A percentile compares a stretch with the other conserved stretches of the same genome.
These are phyloP conservation scores for Chaetothyriales sp. DNA, from an alignment of 2,329 filamentous ascomycete species.

Conservation along the genomic window DNA sequence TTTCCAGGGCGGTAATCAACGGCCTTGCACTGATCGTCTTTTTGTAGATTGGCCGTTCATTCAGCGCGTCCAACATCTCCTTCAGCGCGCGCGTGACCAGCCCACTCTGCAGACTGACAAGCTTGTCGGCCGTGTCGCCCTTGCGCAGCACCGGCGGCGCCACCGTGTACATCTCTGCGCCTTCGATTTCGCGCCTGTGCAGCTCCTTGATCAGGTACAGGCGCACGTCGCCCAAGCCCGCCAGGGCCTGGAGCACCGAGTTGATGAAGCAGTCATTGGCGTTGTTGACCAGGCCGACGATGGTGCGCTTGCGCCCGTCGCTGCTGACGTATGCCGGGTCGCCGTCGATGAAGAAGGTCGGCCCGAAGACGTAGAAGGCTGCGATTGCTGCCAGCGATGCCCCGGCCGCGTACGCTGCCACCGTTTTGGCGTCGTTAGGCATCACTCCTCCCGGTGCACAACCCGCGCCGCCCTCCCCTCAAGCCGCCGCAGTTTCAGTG, in stretches of 20 bases:
- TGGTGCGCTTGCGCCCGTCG: conserved; percentile 59
- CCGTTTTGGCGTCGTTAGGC: conserved; percentile 70
- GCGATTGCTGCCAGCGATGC: conserved; percentile 90
- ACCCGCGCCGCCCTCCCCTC: too few species aligned
- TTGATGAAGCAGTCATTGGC: conserved; percentile 98
- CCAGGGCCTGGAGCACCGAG: conserved; percentile 82
- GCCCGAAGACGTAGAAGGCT: conserved; percentile 91
- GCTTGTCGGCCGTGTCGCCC: conserved; percentile 33
- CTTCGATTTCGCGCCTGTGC: conserved; percentile 69
- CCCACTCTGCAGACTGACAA: conserved; percentile 57
- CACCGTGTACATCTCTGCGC: conserved; percentile 58
- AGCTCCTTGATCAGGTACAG: conserved; percentile 86
- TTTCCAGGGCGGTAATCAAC: conserved; percentile 73
- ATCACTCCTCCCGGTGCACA: conserved; percentile 30
- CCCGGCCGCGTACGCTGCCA: conserved; percentile 86
- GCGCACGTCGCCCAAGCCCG: conserved; percentile 76
- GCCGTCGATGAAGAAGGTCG: conserved; percentile 89
- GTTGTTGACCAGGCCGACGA: conserved; percentile 76
- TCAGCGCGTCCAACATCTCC: conserved; percentile 79
- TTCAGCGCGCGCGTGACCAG: conserved; percentile 78
- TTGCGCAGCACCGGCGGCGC: conserved; percentile 30
- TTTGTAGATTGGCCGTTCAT: conserved; percentile 82
- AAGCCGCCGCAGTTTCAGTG: neutral
- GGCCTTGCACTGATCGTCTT: conserved; percentile 83
- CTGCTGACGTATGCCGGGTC: conserved; percentile 47